Conservation (phyloP, 768 basidiomycete species). For the Hemileccinum rubropunctum region DNA sequence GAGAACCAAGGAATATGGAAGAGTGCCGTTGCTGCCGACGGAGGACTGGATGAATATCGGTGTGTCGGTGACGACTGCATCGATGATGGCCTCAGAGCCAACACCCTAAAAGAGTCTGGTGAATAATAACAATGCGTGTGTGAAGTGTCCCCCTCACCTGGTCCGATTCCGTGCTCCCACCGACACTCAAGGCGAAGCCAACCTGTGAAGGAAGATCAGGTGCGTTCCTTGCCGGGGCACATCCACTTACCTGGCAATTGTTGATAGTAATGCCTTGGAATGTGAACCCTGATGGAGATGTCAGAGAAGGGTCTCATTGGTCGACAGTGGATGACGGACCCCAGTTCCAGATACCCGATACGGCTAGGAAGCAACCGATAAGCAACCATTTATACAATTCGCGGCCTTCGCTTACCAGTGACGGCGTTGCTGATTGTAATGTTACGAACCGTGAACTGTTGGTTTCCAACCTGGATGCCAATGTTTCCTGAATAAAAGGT, state of each 20-base stretch:
- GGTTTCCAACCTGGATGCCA: slow-evolving; percentile 74
- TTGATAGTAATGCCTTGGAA: slow-evolving; percentile 51
- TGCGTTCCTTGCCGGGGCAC: not conserved
- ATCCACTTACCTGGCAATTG: slow-evolving; percentile 28
- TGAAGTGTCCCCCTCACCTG: slow-evolving; percentile 29
- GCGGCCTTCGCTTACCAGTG: slow-evolving; percentile 25
- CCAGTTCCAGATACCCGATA: slow-evolving; percentile 40
- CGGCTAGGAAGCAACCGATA: slow-evolving; percentile 12
- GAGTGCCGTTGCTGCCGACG: slow-evolving; percentile 22
- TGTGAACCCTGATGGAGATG: slow-evolving; percentile 39
- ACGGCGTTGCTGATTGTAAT: slow-evolving; percentile 49
- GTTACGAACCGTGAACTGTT: slow-evolving; percentile 74
- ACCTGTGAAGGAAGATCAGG: slow-evolving; percentile 21
- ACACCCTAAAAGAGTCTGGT: slow-evolving; percentile 31
- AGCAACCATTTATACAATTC: not conserved
- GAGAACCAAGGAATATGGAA: slow-evolving; percentile 35
- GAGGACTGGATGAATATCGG: slow-evolving; percentile 43
- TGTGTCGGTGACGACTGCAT: slow-evolving; percentile 42
- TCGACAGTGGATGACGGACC: slow-evolving; percentile 23
- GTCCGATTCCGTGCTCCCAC: slow-evolving; percentile 27
- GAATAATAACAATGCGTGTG: not conserved
- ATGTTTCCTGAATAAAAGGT: slow-evolving; percentile 33
- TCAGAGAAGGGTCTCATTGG: not conserved
- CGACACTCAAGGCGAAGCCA: slow-evolving; percentile 45
- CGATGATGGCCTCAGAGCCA: slow-evolving; percentile 44